phyloP scores from a whole-genome alignment of 1,284 basidiomycete species.

The Takashimella tepidaria region DNA sequence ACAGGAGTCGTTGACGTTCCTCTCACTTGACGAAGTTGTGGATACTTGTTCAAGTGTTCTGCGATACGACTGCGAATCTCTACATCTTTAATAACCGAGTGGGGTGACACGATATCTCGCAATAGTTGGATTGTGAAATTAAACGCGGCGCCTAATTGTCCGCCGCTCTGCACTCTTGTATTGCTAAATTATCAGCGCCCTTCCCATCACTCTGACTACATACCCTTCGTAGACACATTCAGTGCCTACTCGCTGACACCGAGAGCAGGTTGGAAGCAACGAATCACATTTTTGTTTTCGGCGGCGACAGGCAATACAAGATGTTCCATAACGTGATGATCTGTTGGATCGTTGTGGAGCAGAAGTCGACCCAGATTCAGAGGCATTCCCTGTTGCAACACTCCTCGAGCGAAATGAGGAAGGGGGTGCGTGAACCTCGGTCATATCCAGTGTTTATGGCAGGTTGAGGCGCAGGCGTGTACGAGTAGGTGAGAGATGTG shows the following conservation, averaged over 20 bases:
- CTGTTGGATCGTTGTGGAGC: not conserved
- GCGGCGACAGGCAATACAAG: constrained; percentile 11
- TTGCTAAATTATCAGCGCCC: not conserved
- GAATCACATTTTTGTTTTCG: constrained; percentile 14
- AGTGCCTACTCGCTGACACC: constrained; percentile 9
- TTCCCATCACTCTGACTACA: not conserved
- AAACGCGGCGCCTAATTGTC: not conserved
- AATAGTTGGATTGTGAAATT: not conserved
- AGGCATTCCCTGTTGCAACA: not conserved
- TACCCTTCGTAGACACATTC: constrained; percentile 16
- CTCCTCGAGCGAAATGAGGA: not conserved
- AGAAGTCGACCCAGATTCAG: not conserved
- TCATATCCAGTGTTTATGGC: too few relatives aligned
- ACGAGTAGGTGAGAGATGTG: too few relatives aligned
- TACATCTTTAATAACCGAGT: not conserved
- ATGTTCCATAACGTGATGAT: constrained; percentile 10
- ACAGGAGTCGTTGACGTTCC: not conserved
- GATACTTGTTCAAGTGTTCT: not conserved
- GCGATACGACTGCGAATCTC: not conserved
- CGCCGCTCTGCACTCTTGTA: not conserved
- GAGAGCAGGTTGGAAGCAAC: constrained; percentile 6
- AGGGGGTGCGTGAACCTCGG: too few relatives aligned
- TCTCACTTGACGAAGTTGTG: not conserved
- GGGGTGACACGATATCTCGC: not conserved
- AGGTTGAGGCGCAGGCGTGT: too few relatives aligned